Percentiles rank a stretch among this genome's conserved stretches.
phyloP scores from a whole-genome alignment of 805 yeast genomes.

The Cyberlindnera sargentensis region DNA sequence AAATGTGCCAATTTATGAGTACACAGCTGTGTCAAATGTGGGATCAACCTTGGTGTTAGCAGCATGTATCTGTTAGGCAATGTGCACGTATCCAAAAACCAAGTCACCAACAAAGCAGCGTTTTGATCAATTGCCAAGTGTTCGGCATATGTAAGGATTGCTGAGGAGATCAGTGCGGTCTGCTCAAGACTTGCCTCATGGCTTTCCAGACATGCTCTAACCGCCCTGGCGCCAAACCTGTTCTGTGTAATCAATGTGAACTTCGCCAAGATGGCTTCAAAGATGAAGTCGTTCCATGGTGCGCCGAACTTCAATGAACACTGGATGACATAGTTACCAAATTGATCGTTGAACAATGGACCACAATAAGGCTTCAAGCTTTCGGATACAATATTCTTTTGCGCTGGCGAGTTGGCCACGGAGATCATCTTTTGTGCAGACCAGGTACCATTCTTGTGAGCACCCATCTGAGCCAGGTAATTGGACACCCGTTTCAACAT shows the following conservation, averaged over 20 bases:
- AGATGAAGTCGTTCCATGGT: constrained; percentile 85
- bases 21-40: constrained; percentile 57
- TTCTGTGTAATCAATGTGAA: constrained; percentile 80
- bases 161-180: constrained; percentile 62
- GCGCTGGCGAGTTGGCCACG: constrained; percentile 56
- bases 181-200: constrained; percentile 62
- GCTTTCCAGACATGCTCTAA: constrained; percentile 87
- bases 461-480: constrained; percentile 82
- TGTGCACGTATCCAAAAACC: constrained; percentile 86
- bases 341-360: constrained; percentile 87
- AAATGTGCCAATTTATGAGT: constrained; percentile 80
- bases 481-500: constrained; percentile 77
- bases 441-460: constrained; percentile 98
- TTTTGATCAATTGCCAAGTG: constrained; percentile 77
- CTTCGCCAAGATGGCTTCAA: constrained; percentile 71
- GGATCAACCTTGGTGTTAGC: constrained; percentile 54
- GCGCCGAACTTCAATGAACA: constrained; percentile 86
- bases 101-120: constrained; percentile 83
- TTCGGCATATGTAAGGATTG: constrained; percentile 71
- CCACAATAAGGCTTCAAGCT: constrained; percentile 76
- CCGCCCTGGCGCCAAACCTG: constrained; percentile 92
- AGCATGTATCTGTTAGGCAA: constrained; percentile 58
- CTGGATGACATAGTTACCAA: constrained; percentile 94
- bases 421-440: constrained; percentile 94
- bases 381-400: constrained; percentile 56